A percentile compares a stretch with the other conserved stretches of the same genome.
Conservation (phyloP, 495 filamentous ascomycete genomes). For the Hypomontagnella monticulosa region DNA sequence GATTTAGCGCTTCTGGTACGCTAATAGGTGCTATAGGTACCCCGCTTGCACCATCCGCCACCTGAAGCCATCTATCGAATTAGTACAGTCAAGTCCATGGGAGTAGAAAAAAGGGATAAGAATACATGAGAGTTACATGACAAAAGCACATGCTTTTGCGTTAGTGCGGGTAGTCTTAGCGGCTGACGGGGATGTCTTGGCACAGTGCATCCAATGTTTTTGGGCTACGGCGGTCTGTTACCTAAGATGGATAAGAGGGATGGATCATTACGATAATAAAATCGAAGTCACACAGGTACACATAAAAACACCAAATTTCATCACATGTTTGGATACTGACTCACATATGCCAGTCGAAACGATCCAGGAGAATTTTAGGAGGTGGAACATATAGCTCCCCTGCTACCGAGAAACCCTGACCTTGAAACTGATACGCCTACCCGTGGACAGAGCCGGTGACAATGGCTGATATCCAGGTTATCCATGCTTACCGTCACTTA, state of each 20-base stretch:
- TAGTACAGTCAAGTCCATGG: conserved; percentile 13
- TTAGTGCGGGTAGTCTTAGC: conserved; percentile 6
- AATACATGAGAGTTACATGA: conserved; percentile 12
- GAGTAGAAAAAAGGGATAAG: not conserved
- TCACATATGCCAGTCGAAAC: too few relatives aligned
- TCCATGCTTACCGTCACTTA: conserved; percentile 82
- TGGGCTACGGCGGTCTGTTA: conserved; percentile 2
- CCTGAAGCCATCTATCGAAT: conserved; percentile 22
- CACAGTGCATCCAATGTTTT: conserved; percentile 21
- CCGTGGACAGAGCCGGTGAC: not conserved
- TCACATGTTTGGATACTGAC: too few relatives aligned
- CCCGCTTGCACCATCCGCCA: conserved; percentile 10
- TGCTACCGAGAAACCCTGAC: too few relatives aligned
- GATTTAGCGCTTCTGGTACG: conserved; percentile 26
- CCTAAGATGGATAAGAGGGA: too few relatives aligned
- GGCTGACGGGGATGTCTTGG: conserved; percentile 22
- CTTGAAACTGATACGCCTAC: too few relatives aligned
- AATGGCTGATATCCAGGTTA: conserved; percentile 56
- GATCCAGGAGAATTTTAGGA: too few relatives aligned
- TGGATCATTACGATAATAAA: too few relatives aligned
- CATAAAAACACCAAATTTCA: too few relatives aligned
- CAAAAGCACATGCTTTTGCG: conserved; percentile 4
- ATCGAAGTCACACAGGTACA: too few relatives aligned
- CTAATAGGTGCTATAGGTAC: conserved; percentile 13
- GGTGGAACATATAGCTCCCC: too few relatives aligned